Evolutionary conservation across 768 basidiomycete species (phyloP).

Genomic region (Tylopilus intermedius): DNA sequence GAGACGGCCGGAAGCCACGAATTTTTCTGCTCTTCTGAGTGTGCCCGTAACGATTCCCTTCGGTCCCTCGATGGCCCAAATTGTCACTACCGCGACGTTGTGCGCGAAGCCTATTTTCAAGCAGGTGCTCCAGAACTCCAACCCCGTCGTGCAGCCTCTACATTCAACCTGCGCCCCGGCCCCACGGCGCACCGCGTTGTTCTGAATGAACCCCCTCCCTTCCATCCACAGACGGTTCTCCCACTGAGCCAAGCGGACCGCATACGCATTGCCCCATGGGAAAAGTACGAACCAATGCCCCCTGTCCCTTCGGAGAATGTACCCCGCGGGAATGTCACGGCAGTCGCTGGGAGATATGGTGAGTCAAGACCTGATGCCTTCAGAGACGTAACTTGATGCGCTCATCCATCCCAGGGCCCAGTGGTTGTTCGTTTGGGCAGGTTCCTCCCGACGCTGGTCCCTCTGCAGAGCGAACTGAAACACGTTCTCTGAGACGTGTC

Average conservation of each 20-base stretch:
- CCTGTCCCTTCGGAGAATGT: not conserved
- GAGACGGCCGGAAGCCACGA: constrained; percentile 23
- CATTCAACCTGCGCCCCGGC: no score
- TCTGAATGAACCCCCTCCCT: not conserved
- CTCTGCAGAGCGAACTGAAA: no score
- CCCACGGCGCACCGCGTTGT: not conserved
- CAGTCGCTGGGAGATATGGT: not conserved
- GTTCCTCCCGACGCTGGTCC: no score
- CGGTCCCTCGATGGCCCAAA: constrained; percentile 17
- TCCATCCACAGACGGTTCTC: not conserved
- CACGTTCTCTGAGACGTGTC: no score
- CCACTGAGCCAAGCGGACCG: no score
- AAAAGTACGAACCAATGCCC: not conserved
- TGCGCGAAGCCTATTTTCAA: constrained; percentile 13
- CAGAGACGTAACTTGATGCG: not conserved
- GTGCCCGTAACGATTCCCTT: constrained; percentile 26
- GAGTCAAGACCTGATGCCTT: not conserved
- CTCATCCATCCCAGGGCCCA: not conserved
- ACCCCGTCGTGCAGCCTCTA: no score
- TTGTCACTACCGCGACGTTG: constrained; percentile 23
- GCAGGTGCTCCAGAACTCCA: constrained; percentile 3
- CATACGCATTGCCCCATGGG: not conserved
- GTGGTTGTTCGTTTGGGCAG: no score
- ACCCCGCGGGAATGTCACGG: not conserved
- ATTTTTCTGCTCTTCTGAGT: constrained; percentile 24